Percentiles rank a stretch among this genome's conserved stretches.
Conservation (phyloP, 78 protist species). For the Guillardia theta region DNA sequence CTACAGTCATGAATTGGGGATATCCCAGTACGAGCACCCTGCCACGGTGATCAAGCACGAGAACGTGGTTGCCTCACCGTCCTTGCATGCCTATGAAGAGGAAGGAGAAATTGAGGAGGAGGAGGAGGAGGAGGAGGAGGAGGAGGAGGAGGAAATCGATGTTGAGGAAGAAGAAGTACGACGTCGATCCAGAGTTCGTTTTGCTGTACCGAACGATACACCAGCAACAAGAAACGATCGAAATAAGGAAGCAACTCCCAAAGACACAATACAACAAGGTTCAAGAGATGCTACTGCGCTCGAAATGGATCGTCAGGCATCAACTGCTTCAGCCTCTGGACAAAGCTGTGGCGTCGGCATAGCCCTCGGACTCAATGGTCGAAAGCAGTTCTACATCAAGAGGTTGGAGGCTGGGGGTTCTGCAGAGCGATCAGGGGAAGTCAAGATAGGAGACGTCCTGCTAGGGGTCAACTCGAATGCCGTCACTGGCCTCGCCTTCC, state of each 20-base stretch:
- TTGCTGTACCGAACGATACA: neutral
- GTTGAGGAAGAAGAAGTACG: neutral
- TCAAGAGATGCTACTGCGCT: no score
- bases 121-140: slow-evolving; percentile 6
- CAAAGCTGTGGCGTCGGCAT: slow-evolving; percentile 11
- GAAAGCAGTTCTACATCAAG: neutral
- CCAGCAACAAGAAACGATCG: neutral
- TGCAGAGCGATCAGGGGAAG: neutral
- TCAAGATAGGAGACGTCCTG: neutral
- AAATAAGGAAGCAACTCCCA: neutral
- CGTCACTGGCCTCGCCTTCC: neutral
- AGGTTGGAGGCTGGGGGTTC: slow-evolving; percentile 10
- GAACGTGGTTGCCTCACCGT: neutral
- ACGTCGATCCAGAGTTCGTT: neutral
- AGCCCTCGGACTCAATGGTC: neutral
- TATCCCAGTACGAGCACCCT: slow-evolving; percentile 42
- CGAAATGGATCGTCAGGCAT: neutral
- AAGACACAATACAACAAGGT: no score
- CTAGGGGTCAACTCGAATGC: neutral
- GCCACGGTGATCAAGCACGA: neutral
- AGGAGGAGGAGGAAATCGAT: neutral
- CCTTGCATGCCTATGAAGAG: neutral
- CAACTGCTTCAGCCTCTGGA: no score
- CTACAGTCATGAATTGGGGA: neutral
- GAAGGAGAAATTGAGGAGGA: neutral